Base-by-base conservation (phyloP, 2,329 filamentous ascomycete species). In the Aaosphaeria pasadenensis region DNA sequence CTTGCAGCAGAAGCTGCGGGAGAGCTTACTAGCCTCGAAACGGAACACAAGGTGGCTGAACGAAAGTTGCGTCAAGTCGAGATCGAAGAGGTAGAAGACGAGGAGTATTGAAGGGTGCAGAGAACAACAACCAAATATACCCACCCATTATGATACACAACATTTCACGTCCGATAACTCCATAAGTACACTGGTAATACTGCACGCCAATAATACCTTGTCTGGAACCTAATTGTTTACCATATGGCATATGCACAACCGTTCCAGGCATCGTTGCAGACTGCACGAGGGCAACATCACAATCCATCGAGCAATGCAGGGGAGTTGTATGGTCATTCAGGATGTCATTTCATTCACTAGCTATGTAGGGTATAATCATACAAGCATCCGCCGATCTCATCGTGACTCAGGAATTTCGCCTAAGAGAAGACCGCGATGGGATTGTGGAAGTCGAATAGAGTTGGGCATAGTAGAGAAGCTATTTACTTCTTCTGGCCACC, bases 81-180 rank as follows among this genome's bases (percentile, higher is more conserved):
- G 55, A 71, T 77, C 39, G 74, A 76, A 50, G 74, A 77, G 47
- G 72, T 76, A 4, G 69, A 72, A 30, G 74, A 76, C 50, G 74
- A 75, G 39, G 73, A 72, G 39, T 49, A 64, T 11, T 69, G 50
- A 56, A 32, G 30, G 7, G 4, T 36, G 7, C 33, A 36, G n/a
- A 9, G 33, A 36, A 24, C 17, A 24, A 24, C 17, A 24, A 24
- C 17, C 17, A 24, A 24, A 24, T 24, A 24, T 24, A 24, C 17
- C 17, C 17, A 24, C 17, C 17, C 17, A 24, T 24, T 24, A 24
- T 24, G 17, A 24, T 24, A 24, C 17, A 24, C 3, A 24, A 24
- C 17, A 24, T 24, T 24, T 24, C 17, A 24, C 17, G 17, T 24
- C 17, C 17, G 17, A 24, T 24, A 24, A 24, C 17, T 24, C 17